Evolutionary conservation across 805 yeast genomes (phyloP).

Genomic region (Starmerella scarabaei): DNA sequence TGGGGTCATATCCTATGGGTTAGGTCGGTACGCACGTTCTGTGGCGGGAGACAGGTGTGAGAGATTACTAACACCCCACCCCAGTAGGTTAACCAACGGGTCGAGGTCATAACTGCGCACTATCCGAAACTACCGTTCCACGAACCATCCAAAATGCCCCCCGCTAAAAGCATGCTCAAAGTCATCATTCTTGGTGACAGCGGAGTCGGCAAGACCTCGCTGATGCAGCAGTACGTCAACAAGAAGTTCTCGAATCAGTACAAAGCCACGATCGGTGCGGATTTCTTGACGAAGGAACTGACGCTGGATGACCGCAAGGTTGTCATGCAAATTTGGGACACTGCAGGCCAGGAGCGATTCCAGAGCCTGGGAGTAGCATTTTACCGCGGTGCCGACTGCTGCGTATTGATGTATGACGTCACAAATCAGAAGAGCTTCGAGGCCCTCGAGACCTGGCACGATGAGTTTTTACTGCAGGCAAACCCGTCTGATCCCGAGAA

Average conservation of each 20-base stretch:
- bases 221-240: constrained; percentile 95
- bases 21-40: too few species aligned
- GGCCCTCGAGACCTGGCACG: constrained; percentile 81
- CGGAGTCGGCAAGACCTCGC: constrained; percentile 93
- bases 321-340: constrained; percentile 82
- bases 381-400: constrained; percentile 96
- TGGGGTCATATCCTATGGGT: too few species aligned
- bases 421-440: constrained; percentile 90
- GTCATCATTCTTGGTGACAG: constrained; percentile 93
- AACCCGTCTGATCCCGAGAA: constrained; percentile 87
- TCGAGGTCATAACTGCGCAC: too few species aligned
- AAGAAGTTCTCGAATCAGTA: constrained; percentile 90
- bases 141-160: constrained; percentile 20
- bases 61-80: too few species aligned
- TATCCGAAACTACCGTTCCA: too few species aligned
- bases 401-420: constrained; percentile 90
- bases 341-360: constrained; percentile 97
- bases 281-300: constrained; percentile 84
- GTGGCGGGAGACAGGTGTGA: too few species aligned
- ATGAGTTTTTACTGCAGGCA: constrained; percentile 87
- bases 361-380: constrained; percentile 94
- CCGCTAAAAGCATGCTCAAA: constrained; percentile 36
- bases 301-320: constrained; percentile 71
- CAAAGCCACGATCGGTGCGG: constrained; percentile 97
- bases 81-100: too few species aligned